Percentiles rank a stretch among this genome's conserved stretches.
Conservation (phyloP, 2,329 filamentous ascomycete genomes). For the Cercospora sp. region DNA sequence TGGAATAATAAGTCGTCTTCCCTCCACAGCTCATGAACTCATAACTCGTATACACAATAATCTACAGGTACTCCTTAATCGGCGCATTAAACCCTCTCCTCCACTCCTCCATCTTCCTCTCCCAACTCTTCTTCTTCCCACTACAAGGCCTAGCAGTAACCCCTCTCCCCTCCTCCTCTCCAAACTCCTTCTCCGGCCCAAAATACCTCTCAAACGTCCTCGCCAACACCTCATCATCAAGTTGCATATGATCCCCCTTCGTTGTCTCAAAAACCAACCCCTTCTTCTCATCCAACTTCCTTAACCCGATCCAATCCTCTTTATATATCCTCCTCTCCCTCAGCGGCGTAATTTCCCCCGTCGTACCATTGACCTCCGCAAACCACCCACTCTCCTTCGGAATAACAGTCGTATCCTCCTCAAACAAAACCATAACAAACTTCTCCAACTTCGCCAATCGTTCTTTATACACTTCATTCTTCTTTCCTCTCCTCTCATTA, state of each 20-base stretch:
- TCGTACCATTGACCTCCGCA: slow-evolving; percentile 74
- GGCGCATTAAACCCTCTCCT: slow-evolving; percentile 6
- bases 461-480: slow-evolving; percentile 72
- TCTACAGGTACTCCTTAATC: slow-evolving; percentile 22
- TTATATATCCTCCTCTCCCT: slow-evolving; percentile 72
- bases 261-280: slow-evolving; percentile 73
- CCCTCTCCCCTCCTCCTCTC: neutral
- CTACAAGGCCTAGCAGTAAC: slow-evolving; percentile 3
- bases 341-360: slow-evolving; percentile 63
- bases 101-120: slow-evolving; percentile 11
- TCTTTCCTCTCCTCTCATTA: slow-evolving; percentile 71
- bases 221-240: slow-evolving; percentile 66
- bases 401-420: slow-evolving; percentile 79
- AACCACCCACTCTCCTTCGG: slow-evolving; percentile 94
- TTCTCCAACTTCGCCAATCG: slow-evolving; percentile 70
- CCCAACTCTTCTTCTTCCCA: slow-evolving; percentile 10
- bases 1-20: neutral
- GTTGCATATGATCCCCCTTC: slow-evolving; percentile 79
- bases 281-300: slow-evolving; percentile 73
- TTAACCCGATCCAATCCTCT: slow-evolving; percentile 92
- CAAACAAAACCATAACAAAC: slow-evolving; percentile 88
- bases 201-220: slow-evolving; percentile 68
- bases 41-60: neutral
- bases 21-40: neutral
- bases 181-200: slow-evolving; percentile 45